These are phyloP conservation scores for Groenewaldozyma salmanticensis DNA, from an alignment of 805 yeast genomes.

Conservation along the genomic window DNA sequence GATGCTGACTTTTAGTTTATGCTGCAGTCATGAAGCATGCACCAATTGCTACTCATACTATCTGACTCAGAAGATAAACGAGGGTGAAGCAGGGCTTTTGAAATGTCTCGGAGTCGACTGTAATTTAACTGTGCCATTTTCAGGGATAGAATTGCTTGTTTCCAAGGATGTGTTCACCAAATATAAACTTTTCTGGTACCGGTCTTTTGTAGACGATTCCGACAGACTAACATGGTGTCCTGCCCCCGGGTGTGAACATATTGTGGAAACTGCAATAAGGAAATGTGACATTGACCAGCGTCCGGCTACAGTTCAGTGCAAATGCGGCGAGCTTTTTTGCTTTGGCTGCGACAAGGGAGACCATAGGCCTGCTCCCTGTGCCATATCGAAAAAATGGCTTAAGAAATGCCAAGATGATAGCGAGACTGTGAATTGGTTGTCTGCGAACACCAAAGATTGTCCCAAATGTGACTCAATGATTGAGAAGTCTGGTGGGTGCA, in stretches of 20 bases:
- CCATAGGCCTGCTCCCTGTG: slow-evolving; percentile 82
- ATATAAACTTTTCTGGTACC: slow-evolving; percentile 21
- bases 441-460: slow-evolving; percentile 75
- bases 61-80: slow-evolving; percentile 34
- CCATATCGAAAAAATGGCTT: slow-evolving; percentile 59
- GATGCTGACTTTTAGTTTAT: slow-evolving; percentile 38
- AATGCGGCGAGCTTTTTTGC: slow-evolving; percentile 63
- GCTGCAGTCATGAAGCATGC: slow-evolving; percentile 70
- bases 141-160: slow-evolving; percentile 31
- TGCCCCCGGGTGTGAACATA: slow-evolving; percentile 61
- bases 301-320: slow-evolving; percentile 65
- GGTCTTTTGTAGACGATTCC: slow-evolving; percentile 43
- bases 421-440: slow-evolving; percentile 81
- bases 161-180: slow-evolving; percentile 15
- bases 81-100: slow-evolving; percentile 32
- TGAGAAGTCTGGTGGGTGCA: slow-evolving; percentile 95
- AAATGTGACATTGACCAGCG: slow-evolving; percentile 15
- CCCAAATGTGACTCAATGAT: slow-evolving; percentile 72
- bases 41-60: slow-evolving; percentile 56
- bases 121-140: slow-evolving; percentile 27
- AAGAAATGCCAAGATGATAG: slow-evolving; percentile 76
- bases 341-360: slow-evolving; percentile 63
- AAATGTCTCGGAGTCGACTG: slow-evolving; percentile 56
- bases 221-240: slow-evolving; percentile 67
- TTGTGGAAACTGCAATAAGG: slow-evolving; percentile 36